phyloP scores from a whole-genome alignment of 2,329 filamentous ascomycete genomes.

The Xylaria sp. region DNA sequence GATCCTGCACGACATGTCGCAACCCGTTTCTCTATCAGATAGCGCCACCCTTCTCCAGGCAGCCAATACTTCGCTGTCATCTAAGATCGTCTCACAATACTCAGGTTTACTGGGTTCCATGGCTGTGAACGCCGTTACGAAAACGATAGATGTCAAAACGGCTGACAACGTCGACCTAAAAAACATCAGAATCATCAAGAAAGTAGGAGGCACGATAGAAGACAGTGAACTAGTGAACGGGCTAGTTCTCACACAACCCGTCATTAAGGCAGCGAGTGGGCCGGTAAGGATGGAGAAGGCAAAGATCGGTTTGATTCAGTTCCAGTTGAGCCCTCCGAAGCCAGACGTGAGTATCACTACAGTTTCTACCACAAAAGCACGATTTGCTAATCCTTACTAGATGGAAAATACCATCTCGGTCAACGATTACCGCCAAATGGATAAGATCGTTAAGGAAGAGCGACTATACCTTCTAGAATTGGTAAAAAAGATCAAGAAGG shows the following conservation, averaged over 20 bases:
- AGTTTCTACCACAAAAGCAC: background rate
- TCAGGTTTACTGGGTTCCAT: conserved; percentile 95
- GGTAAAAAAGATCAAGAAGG: conserved; percentile 99
- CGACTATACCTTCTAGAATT: conserved; percentile 97
- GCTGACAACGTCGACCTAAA: conserved; percentile 96
- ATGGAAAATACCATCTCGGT: conserved; percentile 99
- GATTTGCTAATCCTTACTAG: conserved; percentile 54
- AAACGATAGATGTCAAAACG: conserved; percentile 94
- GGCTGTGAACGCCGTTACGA: conserved; percentile 95
- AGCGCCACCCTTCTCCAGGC: conserved; percentile 92
- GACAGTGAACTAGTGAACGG: conserved; percentile 98
- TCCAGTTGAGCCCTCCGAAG: conserved; percentile 97
- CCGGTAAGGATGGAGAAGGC: conserved; percentile 97
- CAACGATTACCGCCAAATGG: conserved; percentile 99
- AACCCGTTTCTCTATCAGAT: conserved; percentile 89
- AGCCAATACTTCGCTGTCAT: conserved; percentile 95
- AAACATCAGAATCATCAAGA: conserved; percentile 97
- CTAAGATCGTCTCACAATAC: conserved; percentile 98
- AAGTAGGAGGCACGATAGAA: conserved; percentile 96
- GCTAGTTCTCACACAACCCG: conserved; percentile 88
- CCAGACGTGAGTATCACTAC: conserved; percentile 75
- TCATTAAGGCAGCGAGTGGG: conserved; percentile 92
- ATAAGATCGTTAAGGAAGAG: conserved; percentile 99
- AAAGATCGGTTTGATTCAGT: conserved; percentile 95
- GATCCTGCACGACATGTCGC: conserved; percentile 93